Conservation (phyloP, 1,284 basidiomycete species). For the Apiotrichum laibachii region DNA sequence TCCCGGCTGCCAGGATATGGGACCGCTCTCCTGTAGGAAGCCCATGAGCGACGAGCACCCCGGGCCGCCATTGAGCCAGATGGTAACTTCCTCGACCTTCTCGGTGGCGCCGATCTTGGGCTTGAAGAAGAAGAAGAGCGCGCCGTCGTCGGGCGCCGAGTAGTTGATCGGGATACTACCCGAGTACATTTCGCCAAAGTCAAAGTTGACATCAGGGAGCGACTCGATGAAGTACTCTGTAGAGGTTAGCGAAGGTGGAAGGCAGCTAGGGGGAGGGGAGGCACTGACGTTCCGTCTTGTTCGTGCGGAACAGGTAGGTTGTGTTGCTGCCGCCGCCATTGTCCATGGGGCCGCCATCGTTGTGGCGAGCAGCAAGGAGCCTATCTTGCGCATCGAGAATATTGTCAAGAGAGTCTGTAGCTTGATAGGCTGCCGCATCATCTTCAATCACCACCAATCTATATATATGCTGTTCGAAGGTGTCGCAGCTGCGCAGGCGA, state of each 20-base stretch:
- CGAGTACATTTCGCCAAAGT: conserved; percentile 30
- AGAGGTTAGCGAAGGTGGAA: neutral
- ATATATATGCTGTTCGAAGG: too few relatives aligned
- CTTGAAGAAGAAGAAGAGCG: conserved; percentile 29
- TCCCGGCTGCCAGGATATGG: conserved; percentile 65
- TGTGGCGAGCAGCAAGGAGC: too few relatives aligned
- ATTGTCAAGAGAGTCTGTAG: too few relatives aligned
- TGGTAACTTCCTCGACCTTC: conserved; percentile 30
- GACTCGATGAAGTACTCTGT: conserved; percentile 22
- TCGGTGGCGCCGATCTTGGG: conserved; percentile 18
- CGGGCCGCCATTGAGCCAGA: conserved; percentile 28
- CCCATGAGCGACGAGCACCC: conserved; percentile 72
- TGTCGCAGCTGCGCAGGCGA: too few relatives aligned
- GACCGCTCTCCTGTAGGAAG: conserved; percentile 76
- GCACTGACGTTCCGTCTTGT: neutral
- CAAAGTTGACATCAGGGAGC: conserved; percentile 26
- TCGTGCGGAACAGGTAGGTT: neutral
- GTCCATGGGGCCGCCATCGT: too few relatives aligned
- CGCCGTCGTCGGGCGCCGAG: neutral
- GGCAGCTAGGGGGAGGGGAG: neutral
- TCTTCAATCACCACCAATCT: too few relatives aligned
- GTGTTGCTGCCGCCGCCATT: too few relatives aligned
- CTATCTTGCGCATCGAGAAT: too few relatives aligned
- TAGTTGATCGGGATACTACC: conserved; percentile 25
- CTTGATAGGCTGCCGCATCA: too few relatives aligned